Conservation (phyloP, 345 rosid species). For the Lepidium africanum region DNA sequence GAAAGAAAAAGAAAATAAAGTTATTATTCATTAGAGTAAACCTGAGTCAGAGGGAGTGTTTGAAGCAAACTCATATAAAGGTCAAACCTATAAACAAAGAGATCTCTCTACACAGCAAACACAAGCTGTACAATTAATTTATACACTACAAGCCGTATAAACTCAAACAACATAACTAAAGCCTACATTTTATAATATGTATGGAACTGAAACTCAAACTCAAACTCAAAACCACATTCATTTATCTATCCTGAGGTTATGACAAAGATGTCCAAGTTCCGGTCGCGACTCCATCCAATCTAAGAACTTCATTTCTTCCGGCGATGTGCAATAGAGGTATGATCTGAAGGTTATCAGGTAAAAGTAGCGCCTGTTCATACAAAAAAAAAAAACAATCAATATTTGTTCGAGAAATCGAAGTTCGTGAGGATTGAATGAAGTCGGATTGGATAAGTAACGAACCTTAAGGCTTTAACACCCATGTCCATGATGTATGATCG, state of each 20-base stretch:
- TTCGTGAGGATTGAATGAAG: background rate
- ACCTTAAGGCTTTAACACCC: constrained; percentile 92
- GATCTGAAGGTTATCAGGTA: constrained; percentile 81
- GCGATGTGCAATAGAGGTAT: constrained; percentile 62
- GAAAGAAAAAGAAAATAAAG: background rate
- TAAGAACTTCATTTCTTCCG: constrained; percentile 46
- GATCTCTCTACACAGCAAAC: constrained; percentile 19
- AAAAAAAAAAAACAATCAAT: background rate
- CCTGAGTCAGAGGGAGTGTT: background rate
- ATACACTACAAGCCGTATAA: constrained; percentile 11
- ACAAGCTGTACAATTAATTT: constrained; percentile 11
- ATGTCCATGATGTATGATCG: constrained; percentile 61
- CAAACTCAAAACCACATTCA: constrained; percentile 18
- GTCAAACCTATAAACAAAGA: background rate
- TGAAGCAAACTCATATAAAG: background rate
- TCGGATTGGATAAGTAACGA: constrained; percentile 13
- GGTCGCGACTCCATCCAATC: constrained; percentile 88
- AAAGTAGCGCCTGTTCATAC: constrained; percentile 75
- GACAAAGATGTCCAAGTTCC: constrained; percentile 87
- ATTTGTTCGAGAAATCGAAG: background rate
- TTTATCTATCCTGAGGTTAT: constrained; percentile 73
- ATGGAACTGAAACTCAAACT: background rate
- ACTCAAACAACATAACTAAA: constrained; percentile 12
- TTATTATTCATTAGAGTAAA: constrained; percentile 1
- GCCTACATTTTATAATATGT: constrained; percentile 16